phyloP scores from a whole-genome alignment of 805 yeast species.

The Candida patagonica region DNA sequence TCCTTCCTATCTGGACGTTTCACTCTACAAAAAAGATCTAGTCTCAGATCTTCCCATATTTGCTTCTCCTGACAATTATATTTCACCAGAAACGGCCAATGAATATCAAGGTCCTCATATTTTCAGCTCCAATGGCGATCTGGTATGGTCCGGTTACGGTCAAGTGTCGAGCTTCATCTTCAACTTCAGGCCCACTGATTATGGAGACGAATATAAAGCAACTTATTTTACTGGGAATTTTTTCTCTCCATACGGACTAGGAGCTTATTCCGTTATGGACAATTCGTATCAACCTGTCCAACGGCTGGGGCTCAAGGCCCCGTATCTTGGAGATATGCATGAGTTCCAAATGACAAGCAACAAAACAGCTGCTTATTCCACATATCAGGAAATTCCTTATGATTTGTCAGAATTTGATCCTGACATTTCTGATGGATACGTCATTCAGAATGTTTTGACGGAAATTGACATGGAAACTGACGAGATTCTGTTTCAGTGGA shows the following conservation, averaged over 20 bases:
- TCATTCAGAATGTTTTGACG: constrained; percentile 9
- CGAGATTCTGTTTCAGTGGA: constrained; percentile 10
- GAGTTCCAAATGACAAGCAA: constrained; percentile 6
- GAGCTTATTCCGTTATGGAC: constrained; percentile 9
- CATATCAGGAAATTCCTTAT: constrained; percentile 9
- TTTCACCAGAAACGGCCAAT: no score
- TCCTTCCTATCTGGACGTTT: no score
- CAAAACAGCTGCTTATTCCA: constrained; percentile 6
- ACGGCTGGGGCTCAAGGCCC: constrained; percentile 9
- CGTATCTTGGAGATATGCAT: constrained; percentile 8
- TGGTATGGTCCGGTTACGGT: constrained; percentile 12
- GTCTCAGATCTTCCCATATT: no score
- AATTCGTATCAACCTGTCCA: constrained; percentile 9
- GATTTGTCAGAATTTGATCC: constrained; percentile 8
- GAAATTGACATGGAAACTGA: constrained; percentile 11
- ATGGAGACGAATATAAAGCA: constrained; percentile 8
- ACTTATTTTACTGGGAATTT: constrained; percentile 9
- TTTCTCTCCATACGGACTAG: constrained; percentile 10
- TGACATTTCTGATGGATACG: constrained; percentile 6
- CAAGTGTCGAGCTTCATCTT: constrained; percentile 8
- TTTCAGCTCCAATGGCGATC: constrained; percentile 10
- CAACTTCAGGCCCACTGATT: constrained; percentile 8
- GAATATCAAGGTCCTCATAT: constrained; percentile 11
- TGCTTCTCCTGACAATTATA: no score
- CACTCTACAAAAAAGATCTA: no score